Evolutionary conservation across 371 early-diverging fungal genomes (phyloP), one percentile per base, ranked within the genome.

Genomic region (Capillidium heterosporum): DNA sequence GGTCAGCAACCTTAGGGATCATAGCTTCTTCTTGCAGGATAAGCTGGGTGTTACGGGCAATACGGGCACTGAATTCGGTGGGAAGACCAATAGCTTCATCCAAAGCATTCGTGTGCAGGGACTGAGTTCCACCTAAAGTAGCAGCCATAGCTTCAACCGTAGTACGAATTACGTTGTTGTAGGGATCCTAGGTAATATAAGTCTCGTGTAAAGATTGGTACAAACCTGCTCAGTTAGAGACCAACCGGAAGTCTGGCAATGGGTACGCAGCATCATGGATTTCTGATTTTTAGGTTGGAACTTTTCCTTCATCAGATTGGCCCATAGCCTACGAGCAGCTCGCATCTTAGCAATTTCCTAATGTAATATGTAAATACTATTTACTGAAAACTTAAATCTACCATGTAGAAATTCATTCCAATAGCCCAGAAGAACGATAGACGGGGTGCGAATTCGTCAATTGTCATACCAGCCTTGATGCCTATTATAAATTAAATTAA

Each of bases 361-460:
- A 26, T 2, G 54, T 42, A 11, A 44, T 40, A 31, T 29, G 32
- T 46, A 35, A 50, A 15, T 26, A 17, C 19, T 29, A 31, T 11
- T 54, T 47, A 8, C 39, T 51, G 2, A 44, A 10, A 5, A 48
- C 13, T 39, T 49, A n/a, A 42, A 21, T 31, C 41, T 59, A 66
- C 68, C 89, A 89, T 89, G 69, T 86, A 89, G 62, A 87, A 89
- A 73, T 88, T 89, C 89, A 89, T 89, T 11, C 88, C 89, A 40
- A 89, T 80, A 26, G 82, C 88, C 75, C 86, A 89, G 69, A 89
- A 89, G 78, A 89, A 89, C 26, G 87, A 87, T 43, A 89, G 68
- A 13, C 89, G 79, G 4, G 89, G 89, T 1, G 87, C 88, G 64
- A 89, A 89, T 58, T 87, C 68, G 59, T 89, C 88, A 1, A 89